Percentiles rank a stretch among this genome's conserved stretches.
Conservation (phyloP, 805 yeast genomes). For the Debaryomyces maramus region DNA sequence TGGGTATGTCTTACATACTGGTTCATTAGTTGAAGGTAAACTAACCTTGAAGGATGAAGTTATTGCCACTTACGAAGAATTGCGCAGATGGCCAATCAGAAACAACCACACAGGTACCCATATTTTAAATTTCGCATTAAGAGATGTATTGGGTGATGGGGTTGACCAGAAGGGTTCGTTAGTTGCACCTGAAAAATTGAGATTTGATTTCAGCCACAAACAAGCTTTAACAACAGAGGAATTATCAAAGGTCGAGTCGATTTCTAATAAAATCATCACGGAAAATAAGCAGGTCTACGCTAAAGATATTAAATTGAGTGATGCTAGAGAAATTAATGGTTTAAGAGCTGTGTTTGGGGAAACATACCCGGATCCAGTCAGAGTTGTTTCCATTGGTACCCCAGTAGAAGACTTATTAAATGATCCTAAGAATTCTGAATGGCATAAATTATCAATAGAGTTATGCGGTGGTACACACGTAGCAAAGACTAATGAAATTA, state of each 20-base stretch:
- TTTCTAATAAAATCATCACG: constrained; percentile 70
- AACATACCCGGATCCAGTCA: constrained; percentile 97
- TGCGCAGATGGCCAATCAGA: constrained; percentile 94
- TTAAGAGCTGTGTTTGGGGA: constrained; percentile 98
- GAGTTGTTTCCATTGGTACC: constrained; percentile 94
- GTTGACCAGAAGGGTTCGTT: constrained; percentile 96
- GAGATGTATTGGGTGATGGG: constrained; percentile 81
- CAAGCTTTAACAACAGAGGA: constrained; percentile 74
- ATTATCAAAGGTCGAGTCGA: constrained; percentile 70
- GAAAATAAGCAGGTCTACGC: constrained; percentile 73
- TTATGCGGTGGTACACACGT: constrained; percentile 99
- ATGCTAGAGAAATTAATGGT: constrained; percentile 76
- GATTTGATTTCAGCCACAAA: constrained; percentile 96
- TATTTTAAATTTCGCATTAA: constrained; percentile 82
- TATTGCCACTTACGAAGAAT: constrained; percentile 86
- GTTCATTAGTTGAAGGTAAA: constrained; percentile 74
- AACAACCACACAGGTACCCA: constrained; percentile 99
- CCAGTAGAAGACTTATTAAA: constrained; percentile 79
- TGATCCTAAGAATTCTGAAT: constrained; percentile 68
- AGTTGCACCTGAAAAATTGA: constrained; percentile 90
- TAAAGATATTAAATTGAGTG: constrained; percentile 72
- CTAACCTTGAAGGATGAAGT: constrained; percentile 67
- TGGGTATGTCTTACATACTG: constrained; percentile 96
- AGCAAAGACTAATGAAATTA: constrained; percentile 86
- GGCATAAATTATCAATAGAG: constrained; percentile 82